A percentile compares a stretch with the other conserved stretches of the same genome.
These are phyloP conservation scores for Septoria linicola DNA, from an alignment of 2,329 filamentous ascomycete species.

Conservation along the genomic window DNA sequence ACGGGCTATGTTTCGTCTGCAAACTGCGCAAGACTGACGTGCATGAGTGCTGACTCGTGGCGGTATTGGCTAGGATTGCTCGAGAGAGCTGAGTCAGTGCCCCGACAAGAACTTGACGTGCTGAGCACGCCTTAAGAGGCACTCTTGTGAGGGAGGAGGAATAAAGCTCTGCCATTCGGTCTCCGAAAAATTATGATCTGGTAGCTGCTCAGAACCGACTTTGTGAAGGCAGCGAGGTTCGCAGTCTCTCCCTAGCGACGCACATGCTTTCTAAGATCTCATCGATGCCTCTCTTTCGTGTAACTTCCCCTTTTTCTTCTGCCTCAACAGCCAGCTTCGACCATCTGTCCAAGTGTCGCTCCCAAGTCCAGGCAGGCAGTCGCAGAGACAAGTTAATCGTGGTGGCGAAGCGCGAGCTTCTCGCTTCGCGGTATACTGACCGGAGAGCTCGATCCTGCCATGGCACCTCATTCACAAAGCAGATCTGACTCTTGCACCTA, in stretches of 20 bases:
- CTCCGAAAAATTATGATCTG: no score
- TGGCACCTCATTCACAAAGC: not conserved
- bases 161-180: no score
- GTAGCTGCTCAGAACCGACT: conserved; percentile 5
- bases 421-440: not conserved
- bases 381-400: conserved; percentile 2
- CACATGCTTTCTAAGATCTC: conserved; percentile 5
- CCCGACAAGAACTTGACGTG: no score
- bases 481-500: not conserved
- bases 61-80: no score
- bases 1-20: conserved; percentile 7
- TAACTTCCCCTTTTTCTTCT: not conserved
- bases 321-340: conserved; percentile 1
- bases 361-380: conserved; percentile 3
- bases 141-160: no score
- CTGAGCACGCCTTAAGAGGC: no score
- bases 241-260: not conserved
- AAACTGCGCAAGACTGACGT: conserved; percentile 8
- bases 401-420: not conserved
- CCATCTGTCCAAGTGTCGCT: conserved; percentile 6
- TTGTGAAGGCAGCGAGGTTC: conserved; percentile 1
- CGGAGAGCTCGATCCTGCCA: no score
- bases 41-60: not conserved
- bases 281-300: not conserved
- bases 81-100: no score